A percentile compares a stretch with the other conserved stretches of the same genome.
Conservation (phyloP, 139 green algal species). For the Pleodorina starrii region DNA sequence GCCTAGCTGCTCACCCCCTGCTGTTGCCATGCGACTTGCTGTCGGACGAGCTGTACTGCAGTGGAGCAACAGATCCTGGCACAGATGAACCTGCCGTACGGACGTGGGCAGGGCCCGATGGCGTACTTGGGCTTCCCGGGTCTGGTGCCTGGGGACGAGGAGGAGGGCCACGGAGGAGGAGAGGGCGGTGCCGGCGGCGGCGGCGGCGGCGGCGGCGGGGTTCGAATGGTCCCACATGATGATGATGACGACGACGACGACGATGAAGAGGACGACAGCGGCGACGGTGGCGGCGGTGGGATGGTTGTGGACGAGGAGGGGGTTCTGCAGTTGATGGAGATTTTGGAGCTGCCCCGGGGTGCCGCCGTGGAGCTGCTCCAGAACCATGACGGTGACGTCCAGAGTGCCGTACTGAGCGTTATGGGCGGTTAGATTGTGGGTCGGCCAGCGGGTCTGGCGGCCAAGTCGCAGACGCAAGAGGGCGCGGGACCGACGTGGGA, state of each 20-base stretch:
- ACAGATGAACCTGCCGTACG: not conserved
- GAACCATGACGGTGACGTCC: conserved; percentile 64
- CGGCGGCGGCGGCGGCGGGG: not conserved
- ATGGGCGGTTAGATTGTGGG: no score
- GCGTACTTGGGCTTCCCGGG: not conserved
- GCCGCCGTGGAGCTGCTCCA: conserved; percentile 72
- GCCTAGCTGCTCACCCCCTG: no score
- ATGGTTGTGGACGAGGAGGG: conserved; percentile 59
- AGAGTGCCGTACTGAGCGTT: conserved; percentile 43
- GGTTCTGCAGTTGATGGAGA: conserved; percentile 73
- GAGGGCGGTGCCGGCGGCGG: not conserved
- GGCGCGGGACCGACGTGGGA: no score
- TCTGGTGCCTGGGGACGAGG: not conserved
- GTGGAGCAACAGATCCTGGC: not conserved
- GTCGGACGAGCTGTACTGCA: no score
- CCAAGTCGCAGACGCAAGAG: no score
- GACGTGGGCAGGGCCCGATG: not conserved
- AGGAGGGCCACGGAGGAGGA: not conserved
- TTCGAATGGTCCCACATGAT: not conserved
- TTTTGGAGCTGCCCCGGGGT: conserved; percentile 66
- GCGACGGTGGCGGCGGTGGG: conserved; percentile 14
- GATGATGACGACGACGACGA: conserved; percentile 1
- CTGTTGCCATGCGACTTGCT: no score
- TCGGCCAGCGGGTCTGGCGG: no score
- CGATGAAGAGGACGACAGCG: not conserved